Conservation (phyloP, 1,284 basidiomycete species). For the Inonotus obliquus region DNA sequence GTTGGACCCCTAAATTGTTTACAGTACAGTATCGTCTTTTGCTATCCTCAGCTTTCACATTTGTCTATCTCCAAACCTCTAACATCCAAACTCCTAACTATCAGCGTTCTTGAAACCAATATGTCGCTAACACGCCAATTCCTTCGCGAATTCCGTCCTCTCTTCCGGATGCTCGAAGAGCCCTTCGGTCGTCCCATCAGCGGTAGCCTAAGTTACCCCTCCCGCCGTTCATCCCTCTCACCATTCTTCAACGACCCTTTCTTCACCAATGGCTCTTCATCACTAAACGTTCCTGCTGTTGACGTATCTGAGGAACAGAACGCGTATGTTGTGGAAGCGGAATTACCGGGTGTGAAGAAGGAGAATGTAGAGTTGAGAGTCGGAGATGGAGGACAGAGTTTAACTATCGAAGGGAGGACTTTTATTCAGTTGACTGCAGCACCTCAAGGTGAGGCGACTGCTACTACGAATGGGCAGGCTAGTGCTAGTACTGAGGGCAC, state of each 20-base stretch:
- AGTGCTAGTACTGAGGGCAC: not conserved
- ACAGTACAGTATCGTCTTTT: too few species aligned
- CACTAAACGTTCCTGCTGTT: conserved; percentile 40
- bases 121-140: conserved; percentile 68
- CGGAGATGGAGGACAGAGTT: conserved; percentile 61
- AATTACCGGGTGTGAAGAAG: conserved; percentile 74
- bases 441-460: too few species aligned
- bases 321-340: conserved; percentile 67
- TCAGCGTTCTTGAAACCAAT: not conserved
- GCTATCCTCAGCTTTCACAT: too few species aligned
- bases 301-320: conserved; percentile 64
- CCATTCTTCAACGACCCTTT: conserved; percentile 49
- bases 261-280: conserved; percentile 29
- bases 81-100: not conserved
- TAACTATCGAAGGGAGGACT: conserved; percentile 67
- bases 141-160: conserved; percentile 65
- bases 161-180: conserved; percentile 70
- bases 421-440: conserved; percentile 26
- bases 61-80: not conserved
- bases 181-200: conserved; percentile 43
- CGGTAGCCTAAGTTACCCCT: conserved; percentile 25
- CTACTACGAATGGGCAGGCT: not conserved
- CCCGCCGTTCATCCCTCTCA: conserved; percentile 27
- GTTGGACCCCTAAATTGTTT: not conserved
- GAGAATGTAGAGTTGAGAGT: conserved; percentile 69